These are phyloP conservation scores for Corchorus olitorius DNA, from an alignment of 345 rosid genomes.

Conservation along the genomic window DNA sequence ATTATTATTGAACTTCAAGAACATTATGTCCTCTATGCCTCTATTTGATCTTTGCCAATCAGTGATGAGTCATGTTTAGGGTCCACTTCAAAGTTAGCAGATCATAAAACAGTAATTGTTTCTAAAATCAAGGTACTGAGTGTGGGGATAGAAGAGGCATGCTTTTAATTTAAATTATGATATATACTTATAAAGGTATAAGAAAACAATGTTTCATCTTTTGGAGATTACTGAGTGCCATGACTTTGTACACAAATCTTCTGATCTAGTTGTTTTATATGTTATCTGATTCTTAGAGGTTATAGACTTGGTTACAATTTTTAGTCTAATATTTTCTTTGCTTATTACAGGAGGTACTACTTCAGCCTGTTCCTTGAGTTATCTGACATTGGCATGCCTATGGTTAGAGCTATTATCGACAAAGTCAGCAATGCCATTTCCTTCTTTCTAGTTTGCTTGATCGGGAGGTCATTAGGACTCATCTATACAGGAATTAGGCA, in stretches of 20 bases:
- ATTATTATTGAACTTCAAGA: neutral
- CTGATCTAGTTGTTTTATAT: conserved; percentile 7
- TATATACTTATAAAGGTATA: neutral
- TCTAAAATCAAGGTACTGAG: conserved; percentile 10
- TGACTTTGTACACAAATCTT: neutral
- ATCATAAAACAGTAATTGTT: neutral
- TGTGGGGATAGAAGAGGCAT: neutral
- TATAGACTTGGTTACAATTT: neutral
- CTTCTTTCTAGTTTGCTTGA: conserved; percentile 81
- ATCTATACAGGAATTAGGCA: conserved; percentile 92
- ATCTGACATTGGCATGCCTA: conserved; percentile 77
- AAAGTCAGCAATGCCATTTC: conserved; percentile 80
- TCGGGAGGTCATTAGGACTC: conserved; percentile 86
- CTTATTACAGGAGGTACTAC: conserved; percentile 75
- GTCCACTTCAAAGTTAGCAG: neutral
- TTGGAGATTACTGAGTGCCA: neutral
- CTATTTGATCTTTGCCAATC: neutral
- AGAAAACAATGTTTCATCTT: neutral
- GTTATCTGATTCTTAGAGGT: neutral
- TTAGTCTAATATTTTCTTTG: conserved; percentile 10
- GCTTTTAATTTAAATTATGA: neutral
- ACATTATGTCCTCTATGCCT: neutral
- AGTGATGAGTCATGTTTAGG: neutral
- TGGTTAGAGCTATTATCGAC: conserved; percentile 61
- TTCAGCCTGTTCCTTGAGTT: conserved; percentile 84